phyloP scores from a whole-genome alignment of 2,329 filamentous ascomycete species.

The Massarina eburnea region DNA sequence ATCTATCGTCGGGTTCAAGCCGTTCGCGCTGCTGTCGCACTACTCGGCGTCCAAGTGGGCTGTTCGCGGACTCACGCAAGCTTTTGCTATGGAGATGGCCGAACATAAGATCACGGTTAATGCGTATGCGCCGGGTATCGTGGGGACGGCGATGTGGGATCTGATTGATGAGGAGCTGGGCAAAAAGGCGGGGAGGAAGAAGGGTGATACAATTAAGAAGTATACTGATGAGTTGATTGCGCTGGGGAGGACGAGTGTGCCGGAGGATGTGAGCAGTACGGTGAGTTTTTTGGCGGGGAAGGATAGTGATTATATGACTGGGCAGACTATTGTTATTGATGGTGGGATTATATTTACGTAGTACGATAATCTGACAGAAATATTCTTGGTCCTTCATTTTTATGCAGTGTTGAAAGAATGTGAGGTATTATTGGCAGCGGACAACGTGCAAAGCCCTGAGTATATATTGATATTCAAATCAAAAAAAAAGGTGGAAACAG shows the following conservation, averaged over 20 bases:
- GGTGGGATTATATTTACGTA: constrained; percentile 58
- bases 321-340: constrained; percentile 65
- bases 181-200: constrained; percentile 52
- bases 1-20: constrained; percentile 62
- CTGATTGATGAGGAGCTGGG: constrained; percentile 64
- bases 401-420: not conserved
- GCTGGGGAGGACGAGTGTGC: constrained; percentile 59
- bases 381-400: not conserved
- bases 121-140: constrained; percentile 67
- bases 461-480: too few relatives aligned
- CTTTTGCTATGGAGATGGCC: constrained; percentile 67
- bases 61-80: constrained; percentile 66
- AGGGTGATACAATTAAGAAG: constrained; percentile 59
- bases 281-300: constrained; percentile 63
- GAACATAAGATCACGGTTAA: constrained; percentile 67
- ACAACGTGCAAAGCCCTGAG: too few relatives aligned
- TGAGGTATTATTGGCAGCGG: too few relatives aligned
- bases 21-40: constrained; percentile 60
- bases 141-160: constrained; percentile 70
- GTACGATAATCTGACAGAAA: too few relatives aligned
- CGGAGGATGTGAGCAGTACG: constrained; percentile 63
- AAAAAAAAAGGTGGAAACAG: too few relatives aligned
- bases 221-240: constrained; percentile 58
- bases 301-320: constrained; percentile 66
- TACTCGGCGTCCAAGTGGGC: constrained; percentile 69